Evolutionary conservation across 2,329 filamentous ascomycete genomes (phyloP), one percentile per base, ranked within the genome.

Genomic region (Pseudocercospora vitis): DNA sequence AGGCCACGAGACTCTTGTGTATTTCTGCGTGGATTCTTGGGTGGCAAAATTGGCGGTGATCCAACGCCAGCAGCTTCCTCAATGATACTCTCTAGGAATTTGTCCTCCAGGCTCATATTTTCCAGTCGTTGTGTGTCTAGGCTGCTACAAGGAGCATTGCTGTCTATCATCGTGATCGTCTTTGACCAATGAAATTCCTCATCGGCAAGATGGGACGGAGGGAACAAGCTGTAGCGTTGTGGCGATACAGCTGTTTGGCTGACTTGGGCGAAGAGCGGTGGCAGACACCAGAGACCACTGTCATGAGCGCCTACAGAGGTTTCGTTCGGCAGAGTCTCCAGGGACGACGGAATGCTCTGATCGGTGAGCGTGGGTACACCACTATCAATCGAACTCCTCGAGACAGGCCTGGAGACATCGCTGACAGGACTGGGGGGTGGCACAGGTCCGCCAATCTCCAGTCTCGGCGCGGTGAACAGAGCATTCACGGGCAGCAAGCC

Each of bases 281-380:
- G 37, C 37, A 40, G 9, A 40, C 37, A 40, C 37, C 37, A 40
- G 8, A 40, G 7, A 23, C 37, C 37, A 23, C 37, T 40, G 12
- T 24, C 37, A 6, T 23, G 37, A 19, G 37, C 37, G 11, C 21
- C 37, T 9, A 19, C 21, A 19, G 37, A 40, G 4, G 16, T 40
- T 24, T 16, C 16, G 21, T 16, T 40, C 21, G 37, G 19, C 18
- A 19, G 11, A 9, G 8, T 40, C 21, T 40, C 37, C 16, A 40
- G 37, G 18, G 37, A 40, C 23, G 37, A 40, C n/a, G 19, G 37
- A n/a, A 40, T 40, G 37, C 37, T 40, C 6, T 40, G 37, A 12
- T 40, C 37, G 7, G 37, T 40, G 37, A 40, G 37, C 37, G 37
- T 40, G 16, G 37, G 37, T 12, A 40, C 37, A 19, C 19, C 16